Evolutionary conservation across 768 basidiomycete genomes (phyloP), one percentile per base, ranked within the genome.

Genomic region (Termitomyces titanicus): DNA sequence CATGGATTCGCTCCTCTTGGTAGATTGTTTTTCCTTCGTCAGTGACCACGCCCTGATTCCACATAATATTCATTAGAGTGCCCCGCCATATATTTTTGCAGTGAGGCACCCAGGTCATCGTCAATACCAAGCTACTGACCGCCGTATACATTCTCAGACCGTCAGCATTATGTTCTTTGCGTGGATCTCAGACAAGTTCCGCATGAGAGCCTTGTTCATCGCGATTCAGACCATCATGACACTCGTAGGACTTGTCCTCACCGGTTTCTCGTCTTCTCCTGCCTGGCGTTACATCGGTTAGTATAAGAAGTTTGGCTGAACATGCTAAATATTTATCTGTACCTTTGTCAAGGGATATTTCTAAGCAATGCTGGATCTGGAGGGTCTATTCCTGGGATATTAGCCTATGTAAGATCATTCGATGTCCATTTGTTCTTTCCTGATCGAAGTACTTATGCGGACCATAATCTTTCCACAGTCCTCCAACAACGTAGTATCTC

Each of bases 401-500:
- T 81, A 29, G 77, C 79, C 51, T 81, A 80, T 65, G 79, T 79
- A 60, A 57, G 79, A 67, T 44, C 51, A 29, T 50, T 42, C 8
- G 15, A 10, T 22, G 35, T 13, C 9, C 17, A 35, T 52, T 35
- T 8, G 12, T 18, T 20, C 6, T 9, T 55, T 45, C 40, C 48
- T 40, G 46, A 55, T 43, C 22, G n/a, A n/a, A n/a, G n/a, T n/a
- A n/a, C n/a, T n/a, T 37, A 48, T 40, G 44, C 15, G 27, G n/a
- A 9, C 20, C 11, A 17, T n/a, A 25, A 37, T 44, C 25, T 35
- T 8, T 17, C 13, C 17, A 13, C 55, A 82, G 79, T 72, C 77
- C 4, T 72, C 79, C 22, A 81, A 81, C 62, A 82, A 81, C 60
- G 66, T 78, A 24, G 65, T 76, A 54, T 76, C 79, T 5, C 78